phyloP scores from a whole-genome alignment of 768 basidiomycete genomes.

The Pisolithus microcarpus region DNA sequence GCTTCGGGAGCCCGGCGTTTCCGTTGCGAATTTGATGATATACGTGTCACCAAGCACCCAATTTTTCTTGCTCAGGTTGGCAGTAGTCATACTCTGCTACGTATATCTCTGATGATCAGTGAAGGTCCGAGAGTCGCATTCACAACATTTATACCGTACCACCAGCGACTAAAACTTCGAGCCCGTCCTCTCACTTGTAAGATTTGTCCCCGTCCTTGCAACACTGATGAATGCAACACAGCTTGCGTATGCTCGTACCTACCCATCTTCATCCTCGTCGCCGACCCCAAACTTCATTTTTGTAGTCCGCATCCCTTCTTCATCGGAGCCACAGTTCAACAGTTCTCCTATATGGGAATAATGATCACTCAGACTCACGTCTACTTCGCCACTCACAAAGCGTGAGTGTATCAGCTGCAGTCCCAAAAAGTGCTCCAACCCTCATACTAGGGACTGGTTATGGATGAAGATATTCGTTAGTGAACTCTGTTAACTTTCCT shows the following conservation, averaged over 20 bases:
- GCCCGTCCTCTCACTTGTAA: too few species aligned
- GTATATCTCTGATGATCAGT: too few species aligned
- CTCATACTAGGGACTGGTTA: constrained; percentile 29
- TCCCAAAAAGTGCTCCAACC: neutral
- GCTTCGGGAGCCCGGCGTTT: too few species aligned
- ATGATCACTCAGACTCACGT: constrained; percentile 44
- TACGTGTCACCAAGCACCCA: too few species aligned
- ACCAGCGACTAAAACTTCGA: too few species aligned
- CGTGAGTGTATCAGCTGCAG: constrained; percentile 15
- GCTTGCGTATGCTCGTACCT: neutral
- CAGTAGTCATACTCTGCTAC: too few species aligned
- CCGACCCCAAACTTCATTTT: neutral
- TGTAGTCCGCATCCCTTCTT: constrained; percentile 43
- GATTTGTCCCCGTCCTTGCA: too few species aligned
- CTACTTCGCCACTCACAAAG: constrained; percentile 36
- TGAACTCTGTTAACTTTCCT: neutral
- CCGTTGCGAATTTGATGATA: too few species aligned
- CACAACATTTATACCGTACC: too few species aligned
- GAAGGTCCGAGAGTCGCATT: too few species aligned
- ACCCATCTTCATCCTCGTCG: neutral
- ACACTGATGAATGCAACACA: neutral
- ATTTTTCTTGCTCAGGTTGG: too few species aligned
- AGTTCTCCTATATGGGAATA: constrained; percentile 41
- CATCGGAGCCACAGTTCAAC: constrained; percentile 41
- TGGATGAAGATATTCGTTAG: constrained; percentile 41